Evolutionary conservation across 2,329 filamentous ascomycete genomes (phyloP), one percentile per base, ranked within the genome.

Genomic region (Graphiopsis chlorocephala): DNA sequence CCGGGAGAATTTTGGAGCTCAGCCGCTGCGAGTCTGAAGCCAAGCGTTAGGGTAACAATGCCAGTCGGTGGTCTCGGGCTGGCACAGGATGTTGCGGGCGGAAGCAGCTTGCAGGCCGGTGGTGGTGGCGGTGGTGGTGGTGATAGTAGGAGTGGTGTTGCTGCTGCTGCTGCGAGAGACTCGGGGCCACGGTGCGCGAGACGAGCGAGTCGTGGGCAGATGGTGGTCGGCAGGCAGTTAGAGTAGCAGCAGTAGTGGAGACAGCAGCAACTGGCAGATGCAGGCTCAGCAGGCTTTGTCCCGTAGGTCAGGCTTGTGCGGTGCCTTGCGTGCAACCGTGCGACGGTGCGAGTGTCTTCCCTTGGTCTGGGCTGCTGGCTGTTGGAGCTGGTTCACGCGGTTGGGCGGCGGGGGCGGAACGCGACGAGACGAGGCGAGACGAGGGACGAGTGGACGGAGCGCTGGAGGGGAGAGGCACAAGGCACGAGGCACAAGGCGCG

Each of bases 11-110:
- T 56, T 26, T 38, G 53, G n/a, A 35, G 29, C 53, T 31, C 29
- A 31, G 31, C 29, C 29, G 53, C 29, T 56, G 53, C 53, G 53
- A 56, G 53, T 56, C 53, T 56, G 53, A 56, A 56, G 53, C 53
- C 53, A 31, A 35, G 53, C 53, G 53, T 53, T 53, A 56, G 53
- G 53, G 28, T 28, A 29, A 28, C 15, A 15, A 28, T 52, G 7
- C 3, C 48, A 52, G 50, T 29, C 17, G 50, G 38, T n/a, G 38
- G 50, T 53, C 25, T 53, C 50, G 50, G 50, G 50, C 50, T 12
- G 17, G 50, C 28, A 53, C 50, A 53, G 25, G 14, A 12, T 14
- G 50, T 7, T 31, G 50, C 50, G 50, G 50, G 28, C 28, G 17
- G 50, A 29, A 28, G 50, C 50, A 53, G 26, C 50, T 31, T 28